Conservation (phyloP, 2,329 filamentous ascomycete species). For the Alternaria postmessia region DNA sequence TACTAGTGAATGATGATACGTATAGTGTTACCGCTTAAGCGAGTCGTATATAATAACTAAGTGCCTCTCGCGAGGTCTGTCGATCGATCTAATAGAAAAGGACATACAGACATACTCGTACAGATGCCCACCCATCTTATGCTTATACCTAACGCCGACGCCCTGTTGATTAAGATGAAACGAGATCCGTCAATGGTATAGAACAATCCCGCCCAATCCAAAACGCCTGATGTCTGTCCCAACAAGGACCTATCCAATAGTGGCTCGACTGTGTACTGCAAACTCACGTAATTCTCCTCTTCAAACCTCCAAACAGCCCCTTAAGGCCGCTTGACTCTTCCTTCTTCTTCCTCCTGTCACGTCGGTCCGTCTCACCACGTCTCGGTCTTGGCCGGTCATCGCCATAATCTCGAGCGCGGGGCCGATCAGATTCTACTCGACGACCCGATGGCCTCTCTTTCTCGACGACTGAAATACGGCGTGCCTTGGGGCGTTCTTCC, state of each 20-base stretch:
- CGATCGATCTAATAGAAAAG: constrained; percentile 4
- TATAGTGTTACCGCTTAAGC: not conserved
- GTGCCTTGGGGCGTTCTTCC: constrained; percentile 42
- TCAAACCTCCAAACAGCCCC: constrained; percentile 43
- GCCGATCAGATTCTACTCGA: constrained; percentile 40
- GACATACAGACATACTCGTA: constrained; percentile 9
- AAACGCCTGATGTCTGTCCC: constrained; percentile 19
- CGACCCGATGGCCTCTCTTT: constrained; percentile 41
- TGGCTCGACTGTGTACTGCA: constrained; percentile 1
- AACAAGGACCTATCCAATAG: constrained; percentile 12
- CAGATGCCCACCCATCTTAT: constrained; percentile 14
- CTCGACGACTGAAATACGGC: constrained; percentile 43
- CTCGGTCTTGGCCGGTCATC: constrained; percentile 35
- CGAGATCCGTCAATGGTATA: constrained; percentile 23
- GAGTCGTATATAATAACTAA: not conserved
- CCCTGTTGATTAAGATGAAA: constrained; percentile 3
- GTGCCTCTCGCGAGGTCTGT: constrained; percentile 11
- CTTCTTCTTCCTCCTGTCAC: constrained; percentile 38
- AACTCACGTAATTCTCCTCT: constrained; percentile 37
- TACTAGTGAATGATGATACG: not conserved
- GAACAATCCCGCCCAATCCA: constrained; percentile 19
- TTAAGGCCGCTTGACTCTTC: constrained; percentile 42
- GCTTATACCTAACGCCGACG: constrained; percentile 8
- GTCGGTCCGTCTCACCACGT: constrained; percentile 36
- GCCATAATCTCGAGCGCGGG: constrained; percentile 31